These are phyloP conservation scores for Mortierella hygrophila DNA, from an alignment of 192 early-diverging fungal genomes.

Conservation along the genomic window DNA sequence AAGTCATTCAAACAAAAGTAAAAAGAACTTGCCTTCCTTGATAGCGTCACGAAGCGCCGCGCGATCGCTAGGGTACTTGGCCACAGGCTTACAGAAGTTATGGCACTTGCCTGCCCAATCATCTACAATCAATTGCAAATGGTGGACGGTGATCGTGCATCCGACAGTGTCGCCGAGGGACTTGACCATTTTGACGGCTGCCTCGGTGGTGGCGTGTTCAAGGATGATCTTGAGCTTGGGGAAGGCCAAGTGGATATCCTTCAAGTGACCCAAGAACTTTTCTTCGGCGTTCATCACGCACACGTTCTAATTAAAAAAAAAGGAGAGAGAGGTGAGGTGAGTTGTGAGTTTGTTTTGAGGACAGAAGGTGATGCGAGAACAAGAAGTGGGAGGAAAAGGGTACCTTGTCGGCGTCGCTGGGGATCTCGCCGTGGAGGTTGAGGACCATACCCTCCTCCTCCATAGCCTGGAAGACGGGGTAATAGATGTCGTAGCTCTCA, in stretches of 20 bases:
- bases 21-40: constrained; percentile 67
- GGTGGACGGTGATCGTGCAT: constrained; percentile 96
- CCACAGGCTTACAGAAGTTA: constrained; percentile 99
- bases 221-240: constrained; percentile 95
- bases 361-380: background rate
- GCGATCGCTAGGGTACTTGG: constrained; percentile 94
- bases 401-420: constrained; percentile 83
- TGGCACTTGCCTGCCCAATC: constrained; percentile 99
- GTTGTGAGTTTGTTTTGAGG: too few species aligned
- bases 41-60: constrained; percentile 87
- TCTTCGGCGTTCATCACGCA: constrained; percentile 98
- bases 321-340: background rate
- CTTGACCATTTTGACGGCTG: constrained; percentile 93
- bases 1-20: background rate
- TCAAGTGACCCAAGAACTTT: constrained; percentile 87
- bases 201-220: constrained; percentile 96
- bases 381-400: background rate
- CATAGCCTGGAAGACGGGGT: constrained; percentile 96
- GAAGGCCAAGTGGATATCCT: constrained; percentile 89
- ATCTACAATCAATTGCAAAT: constrained; percentile 90
- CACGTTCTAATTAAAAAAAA: too few species aligned
- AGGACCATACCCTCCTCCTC: constrained; percentile 93
- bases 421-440: constrained; percentile 96
- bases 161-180: constrained; percentile 91
- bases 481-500: constrained; percentile 91